Evolutionary conservation across 169 alveolate genomes (phyloP).

Genomic region (Eimeria maxima): DNA sequence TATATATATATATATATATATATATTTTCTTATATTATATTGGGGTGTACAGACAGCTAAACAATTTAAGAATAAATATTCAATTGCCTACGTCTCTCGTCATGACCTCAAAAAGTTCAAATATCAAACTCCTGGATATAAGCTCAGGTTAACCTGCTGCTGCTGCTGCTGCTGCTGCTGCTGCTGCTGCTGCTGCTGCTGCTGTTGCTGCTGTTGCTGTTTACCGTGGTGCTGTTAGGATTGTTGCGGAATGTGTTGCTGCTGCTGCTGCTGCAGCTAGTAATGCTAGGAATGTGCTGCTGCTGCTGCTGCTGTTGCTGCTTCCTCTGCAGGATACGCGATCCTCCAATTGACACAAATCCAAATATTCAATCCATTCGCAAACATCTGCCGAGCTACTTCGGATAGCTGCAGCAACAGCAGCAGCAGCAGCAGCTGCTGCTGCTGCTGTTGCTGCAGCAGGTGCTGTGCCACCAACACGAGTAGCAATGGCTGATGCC

Average conservation of each 20-base stretch:
- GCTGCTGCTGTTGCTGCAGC: neutral
- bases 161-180: slow-evolving; percentile 23
- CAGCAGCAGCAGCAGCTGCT: slow-evolving; percentile 35
- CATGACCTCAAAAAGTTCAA: slow-evolving; percentile 71
- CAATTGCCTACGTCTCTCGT: slow-evolving; percentile 61
- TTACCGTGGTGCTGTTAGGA: too few species aligned
- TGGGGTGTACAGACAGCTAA: slow-evolving; percentile 52
- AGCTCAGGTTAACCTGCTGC: slow-evolving; percentile 44
- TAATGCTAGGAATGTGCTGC: too few species aligned
- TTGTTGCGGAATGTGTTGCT: neutral
- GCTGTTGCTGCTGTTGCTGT: neutral
- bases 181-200: slow-evolving; percentile 1
- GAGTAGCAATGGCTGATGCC: neutral
- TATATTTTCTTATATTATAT: neutral
- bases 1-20: too few species aligned
- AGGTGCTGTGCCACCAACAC: neutral
- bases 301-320: slow-evolving; percentile 55
- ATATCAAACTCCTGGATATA: slow-evolving; percentile 68
- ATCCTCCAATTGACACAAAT: slow-evolving; percentile 59
- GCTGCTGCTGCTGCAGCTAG: slow-evolving; percentile 32
- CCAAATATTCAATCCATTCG: slow-evolving; percentile 59
- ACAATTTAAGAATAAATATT: slow-evolving; percentile 23
- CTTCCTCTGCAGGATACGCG: slow-evolving; percentile 64
- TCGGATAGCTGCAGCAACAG: slow-evolving; percentile 10
- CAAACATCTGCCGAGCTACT: slow-evolving; percentile 44